These are phyloP conservation scores for Xerocomus potaroensis DNA, from an alignment of 768 basidiomycete species.

Conservation along the genomic window DNA sequence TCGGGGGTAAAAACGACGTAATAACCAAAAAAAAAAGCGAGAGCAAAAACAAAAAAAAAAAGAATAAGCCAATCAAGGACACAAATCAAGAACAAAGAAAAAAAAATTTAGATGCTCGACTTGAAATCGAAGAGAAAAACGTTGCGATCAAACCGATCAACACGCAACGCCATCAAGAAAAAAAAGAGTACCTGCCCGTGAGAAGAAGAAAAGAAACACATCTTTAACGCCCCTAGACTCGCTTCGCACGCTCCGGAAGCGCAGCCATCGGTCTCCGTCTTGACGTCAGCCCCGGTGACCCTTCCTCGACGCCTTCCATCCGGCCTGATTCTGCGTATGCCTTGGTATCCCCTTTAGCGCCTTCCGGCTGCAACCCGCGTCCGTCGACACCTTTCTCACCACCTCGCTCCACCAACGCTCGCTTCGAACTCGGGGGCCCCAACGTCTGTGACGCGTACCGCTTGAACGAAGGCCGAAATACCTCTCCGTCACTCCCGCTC, in stretches of 20 bases:
- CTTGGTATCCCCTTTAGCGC: too few species aligned
- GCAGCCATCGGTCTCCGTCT: slow-evolving; percentile 25
- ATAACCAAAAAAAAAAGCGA: too few species aligned
- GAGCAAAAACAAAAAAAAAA: neutral
- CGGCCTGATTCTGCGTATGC: too few species aligned
- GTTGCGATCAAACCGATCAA: neutral
- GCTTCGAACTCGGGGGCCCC: slow-evolving; percentile 55
- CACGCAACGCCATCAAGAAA: neutral
- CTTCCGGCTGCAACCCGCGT: too few species aligned
- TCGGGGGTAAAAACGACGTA: too few species aligned
- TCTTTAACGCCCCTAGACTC: slow-evolving; percentile 4
- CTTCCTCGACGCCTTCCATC: slow-evolving; percentile 16
- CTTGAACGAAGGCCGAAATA: slow-evolving; percentile 64
- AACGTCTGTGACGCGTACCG: slow-evolving; percentile 68
- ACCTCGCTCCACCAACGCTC: slow-evolving; percentile 38
- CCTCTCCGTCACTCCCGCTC: slow-evolving; percentile 30
- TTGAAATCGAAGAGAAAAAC: neutral
- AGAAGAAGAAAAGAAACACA: neutral
- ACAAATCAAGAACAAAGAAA: neutral
- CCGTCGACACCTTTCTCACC: slow-evolving; percentile 12
- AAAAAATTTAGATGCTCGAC: neutral
- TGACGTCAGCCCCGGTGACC: slow-evolving; percentile 23
- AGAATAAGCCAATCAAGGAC: neutral
- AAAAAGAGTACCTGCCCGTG: slow-evolving; percentile 4
- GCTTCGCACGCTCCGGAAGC: slow-evolving; percentile 30